phyloP scores from a whole-genome alignment of 139 green algal species.

The Ulvella scutata region DNA sequence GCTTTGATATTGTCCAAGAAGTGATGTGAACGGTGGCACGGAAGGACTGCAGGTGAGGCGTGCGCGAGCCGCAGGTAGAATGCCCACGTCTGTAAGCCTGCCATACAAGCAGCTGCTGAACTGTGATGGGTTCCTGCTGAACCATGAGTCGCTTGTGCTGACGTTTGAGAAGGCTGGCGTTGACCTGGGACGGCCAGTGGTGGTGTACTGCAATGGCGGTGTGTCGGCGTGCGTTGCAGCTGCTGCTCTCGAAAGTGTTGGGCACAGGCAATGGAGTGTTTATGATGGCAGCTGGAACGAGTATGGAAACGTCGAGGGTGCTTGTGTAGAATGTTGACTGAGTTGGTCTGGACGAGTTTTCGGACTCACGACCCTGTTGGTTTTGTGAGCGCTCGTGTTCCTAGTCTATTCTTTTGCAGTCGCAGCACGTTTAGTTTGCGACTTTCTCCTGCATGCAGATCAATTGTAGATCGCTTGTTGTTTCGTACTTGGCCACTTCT shows the following conservation, averaged over 20 bases:
- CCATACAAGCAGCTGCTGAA: slow-evolving; percentile 6
- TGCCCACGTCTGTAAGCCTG: slow-evolving; percentile 10
- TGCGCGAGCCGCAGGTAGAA: slow-evolving; percentile 2
- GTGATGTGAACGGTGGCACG: too few species aligned
- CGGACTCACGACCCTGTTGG: too few species aligned
- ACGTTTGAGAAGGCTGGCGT: not conserved
- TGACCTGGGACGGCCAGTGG: not conserved
- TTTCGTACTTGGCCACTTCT: too few species aligned
- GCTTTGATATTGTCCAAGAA: too few species aligned
- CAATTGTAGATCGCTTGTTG: too few species aligned
- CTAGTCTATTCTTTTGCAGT: too few species aligned
- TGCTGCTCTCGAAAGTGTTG: slow-evolving; percentile 10
- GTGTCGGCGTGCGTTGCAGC: slow-evolving; percentile 13
- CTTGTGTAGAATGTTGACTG: too few species aligned
- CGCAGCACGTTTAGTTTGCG: too few species aligned
- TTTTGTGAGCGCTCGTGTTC: too few species aligned
- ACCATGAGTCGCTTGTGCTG: not conserved
- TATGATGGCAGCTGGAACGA: slow-evolving; percentile 19
- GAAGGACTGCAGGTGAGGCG: slow-evolving; percentile 10
- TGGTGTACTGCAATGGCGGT: slow-evolving; percentile 19
- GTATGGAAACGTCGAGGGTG: not conserved
- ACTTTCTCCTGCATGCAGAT: too few species aligned
- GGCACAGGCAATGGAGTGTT: slow-evolving; percentile 3
- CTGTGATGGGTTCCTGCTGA: not conserved
- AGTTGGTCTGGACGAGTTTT: too few species aligned